Percentiles rank a stretch among this genome's conserved stretches.
Conservation (phyloP, 805 yeast species). For the Cyberlindnera subsufficiens region DNA sequence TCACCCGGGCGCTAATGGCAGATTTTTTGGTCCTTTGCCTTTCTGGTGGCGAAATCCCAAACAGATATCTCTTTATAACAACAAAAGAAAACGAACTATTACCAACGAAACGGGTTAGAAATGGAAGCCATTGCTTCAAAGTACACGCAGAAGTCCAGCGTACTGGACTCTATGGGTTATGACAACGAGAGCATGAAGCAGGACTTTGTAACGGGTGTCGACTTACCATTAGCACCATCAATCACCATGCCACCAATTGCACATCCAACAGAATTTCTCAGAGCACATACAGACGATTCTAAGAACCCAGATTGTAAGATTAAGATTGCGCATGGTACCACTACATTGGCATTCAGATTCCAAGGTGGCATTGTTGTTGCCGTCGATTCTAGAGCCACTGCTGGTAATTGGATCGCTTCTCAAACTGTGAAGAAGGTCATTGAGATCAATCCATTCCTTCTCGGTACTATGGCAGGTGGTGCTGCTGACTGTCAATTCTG, state of each 20-base stretch:
- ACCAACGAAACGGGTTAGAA: not conserved
- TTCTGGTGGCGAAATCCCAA: not conserved
- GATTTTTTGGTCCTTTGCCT: no score
- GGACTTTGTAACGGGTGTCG: constrained; percentile 30
- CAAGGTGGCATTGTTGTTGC: constrained; percentile 95
- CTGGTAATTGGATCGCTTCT: constrained; percentile 97
- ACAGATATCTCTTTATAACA: not conserved
- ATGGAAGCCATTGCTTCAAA: constrained; percentile 22
- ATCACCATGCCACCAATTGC: constrained; percentile 77
- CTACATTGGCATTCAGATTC: constrained; percentile 93
- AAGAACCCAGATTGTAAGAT: constrained; percentile 89
- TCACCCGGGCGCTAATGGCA: no score
- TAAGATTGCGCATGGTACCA: constrained; percentile 98
- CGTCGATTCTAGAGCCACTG: constrained; percentile 97
- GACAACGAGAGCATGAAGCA: constrained; percentile 26
- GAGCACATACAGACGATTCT: constrained; percentile 98
- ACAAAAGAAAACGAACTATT: not conserved
- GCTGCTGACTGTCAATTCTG: constrained; percentile 99
- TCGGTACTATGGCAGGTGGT: constrained; percentile 99
- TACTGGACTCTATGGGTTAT: constrained; percentile 14
- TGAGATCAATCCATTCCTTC: constrained; percentile 87
- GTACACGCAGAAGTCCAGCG: constrained; percentile 14
- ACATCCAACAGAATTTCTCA: constrained; percentile 83
- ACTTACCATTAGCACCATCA: constrained; percentile 43
- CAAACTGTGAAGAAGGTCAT: constrained; percentile 97